These are phyloP conservation scores for Pseudoturritis turrita DNA, from an alignment of 345 rosid genomes.

Conservation along the genomic window DNA sequence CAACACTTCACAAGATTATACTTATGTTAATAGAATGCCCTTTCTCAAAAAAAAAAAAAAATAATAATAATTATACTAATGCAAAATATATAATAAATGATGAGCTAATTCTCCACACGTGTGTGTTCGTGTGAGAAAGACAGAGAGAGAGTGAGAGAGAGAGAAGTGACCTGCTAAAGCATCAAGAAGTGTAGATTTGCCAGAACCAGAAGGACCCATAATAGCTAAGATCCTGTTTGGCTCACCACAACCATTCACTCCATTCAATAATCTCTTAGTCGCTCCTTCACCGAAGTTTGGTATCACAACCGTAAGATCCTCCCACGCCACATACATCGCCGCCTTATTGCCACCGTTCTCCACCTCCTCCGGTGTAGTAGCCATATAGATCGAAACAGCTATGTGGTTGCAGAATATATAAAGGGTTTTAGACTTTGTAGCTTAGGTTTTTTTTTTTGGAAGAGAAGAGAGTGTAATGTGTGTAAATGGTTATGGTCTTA, in stretches of 20 bases:
- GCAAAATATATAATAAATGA: neutral
- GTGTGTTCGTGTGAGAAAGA: neutral
- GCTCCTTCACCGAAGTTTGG: slow-evolving; percentile 59
- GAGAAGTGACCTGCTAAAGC: slow-evolving; percentile 58
- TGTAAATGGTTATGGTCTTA: neutral
- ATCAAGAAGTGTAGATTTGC: slow-evolving; percentile 90
- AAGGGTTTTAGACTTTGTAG: neutral
- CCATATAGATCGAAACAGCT: slow-evolving; percentile 14
- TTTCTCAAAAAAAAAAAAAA: too few species aligned
- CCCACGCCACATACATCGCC: slow-evolving; percentile 56
- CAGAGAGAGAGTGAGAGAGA: neutral
- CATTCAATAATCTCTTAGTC: slow-evolving; percentile 58
- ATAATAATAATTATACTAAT: neutral
- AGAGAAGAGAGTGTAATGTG: neutral
- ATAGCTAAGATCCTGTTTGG: slow-evolving; percentile 79
- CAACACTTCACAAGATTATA: neutral
- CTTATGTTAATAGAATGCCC: too few species aligned
- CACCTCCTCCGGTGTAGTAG: slow-evolving; percentile 1
- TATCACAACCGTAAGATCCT: slow-evolving; percentile 61
- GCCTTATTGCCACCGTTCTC: slow-evolving; percentile 6
- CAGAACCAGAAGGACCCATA: slow-evolving; percentile 96
- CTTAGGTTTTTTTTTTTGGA: neutral
- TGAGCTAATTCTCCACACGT: neutral
- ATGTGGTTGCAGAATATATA: neutral
- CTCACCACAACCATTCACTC: slow-evolving; percentile 67